phyloP scores from a whole-genome alignment of 1,284 basidiomycete genomes.

The Phlebopus sp. region DNA sequence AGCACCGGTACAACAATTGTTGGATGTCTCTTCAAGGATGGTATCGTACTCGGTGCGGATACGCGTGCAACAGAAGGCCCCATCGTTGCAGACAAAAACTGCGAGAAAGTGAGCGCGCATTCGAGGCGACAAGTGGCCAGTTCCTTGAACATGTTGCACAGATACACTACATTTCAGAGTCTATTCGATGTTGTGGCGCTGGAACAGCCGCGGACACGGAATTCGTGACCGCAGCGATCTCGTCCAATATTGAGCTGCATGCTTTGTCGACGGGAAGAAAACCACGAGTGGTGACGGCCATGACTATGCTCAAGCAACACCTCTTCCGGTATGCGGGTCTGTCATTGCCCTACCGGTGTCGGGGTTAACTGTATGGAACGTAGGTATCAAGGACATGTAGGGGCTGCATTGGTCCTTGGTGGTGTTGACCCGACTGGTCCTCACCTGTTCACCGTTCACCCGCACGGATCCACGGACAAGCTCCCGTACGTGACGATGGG shows the following conservation, averaged over 20 bases:
- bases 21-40: constrained; percentile 93
- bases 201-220: constrained; percentile 98
- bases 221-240: constrained; percentile 91
- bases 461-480: constrained; percentile 98
- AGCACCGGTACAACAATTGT: constrained; percentile 98
- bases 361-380: background rate
- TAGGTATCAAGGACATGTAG: constrained; percentile 92
- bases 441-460: constrained; percentile 94
- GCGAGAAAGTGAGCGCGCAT: constrained; percentile 79
- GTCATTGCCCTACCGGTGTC: background rate
- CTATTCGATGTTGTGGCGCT: constrained; percentile 97
- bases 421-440: constrained; percentile 93
- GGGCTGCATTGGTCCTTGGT: constrained; percentile 95
- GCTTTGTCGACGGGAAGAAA: constrained; percentile 81
- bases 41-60: constrained; percentile 94
- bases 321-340: constrained; percentile 61
- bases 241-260: constrained; percentile 91
- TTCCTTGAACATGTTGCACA: constrained; percentile 32
- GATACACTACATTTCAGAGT: constrained; percentile 97
- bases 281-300: constrained; percentile 91
- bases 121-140: too few species aligned
- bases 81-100: constrained; percentile 99
- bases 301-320: constrained; percentile 88
- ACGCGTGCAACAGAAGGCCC: constrained; percentile 93
- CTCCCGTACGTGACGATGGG: constrained; percentile 99